A percentile compares a stretch with the other conserved stretches of the same genome.
Conservation (phyloP, 2,329 filamentous ascomycete genomes). For the Colletotrichum somersetense region DNA sequence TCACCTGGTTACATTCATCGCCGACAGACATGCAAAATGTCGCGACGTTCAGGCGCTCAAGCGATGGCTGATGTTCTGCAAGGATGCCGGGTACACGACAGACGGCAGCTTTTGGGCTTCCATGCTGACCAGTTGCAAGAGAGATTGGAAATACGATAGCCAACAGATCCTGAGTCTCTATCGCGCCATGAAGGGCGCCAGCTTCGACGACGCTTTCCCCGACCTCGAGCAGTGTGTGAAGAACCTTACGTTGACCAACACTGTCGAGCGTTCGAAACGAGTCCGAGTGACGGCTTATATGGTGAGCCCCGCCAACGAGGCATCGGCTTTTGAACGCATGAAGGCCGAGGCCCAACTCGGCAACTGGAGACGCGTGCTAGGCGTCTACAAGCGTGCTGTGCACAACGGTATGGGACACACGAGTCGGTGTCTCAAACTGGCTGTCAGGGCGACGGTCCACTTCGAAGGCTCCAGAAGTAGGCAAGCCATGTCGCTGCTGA, state of each 20-base stretch:
- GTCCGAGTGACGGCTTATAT: slow-evolving; percentile 39
- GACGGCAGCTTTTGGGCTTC: slow-evolving; percentile 55
- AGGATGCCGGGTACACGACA: slow-evolving; percentile 51
- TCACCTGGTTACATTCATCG: slow-evolving; percentile 57
- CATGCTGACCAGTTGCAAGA: slow-evolving; percentile 54
- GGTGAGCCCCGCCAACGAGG: slow-evolving; percentile 46
- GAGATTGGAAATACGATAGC: slow-evolving; percentile 55
- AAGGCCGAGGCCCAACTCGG: slow-evolving; percentile 52
- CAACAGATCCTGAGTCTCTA: slow-evolving; percentile 52
- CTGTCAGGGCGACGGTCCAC: slow-evolving; percentile 58
- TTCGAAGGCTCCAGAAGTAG: slow-evolving; percentile 47
- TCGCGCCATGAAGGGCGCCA: slow-evolving; percentile 46
- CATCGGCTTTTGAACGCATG: slow-evolving; percentile 56
- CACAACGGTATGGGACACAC: slow-evolving; percentile 53
- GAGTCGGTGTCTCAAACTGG: slow-evolving; percentile 60
- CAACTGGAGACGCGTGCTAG: slow-evolving; percentile 50
- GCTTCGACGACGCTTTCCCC: slow-evolving; percentile 44
- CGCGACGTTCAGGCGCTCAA: slow-evolving; percentile 55
- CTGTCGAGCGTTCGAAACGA: slow-evolving; percentile 39
- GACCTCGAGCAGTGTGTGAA: slow-evolving; percentile 35
- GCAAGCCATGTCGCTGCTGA: slow-evolving; percentile 56
- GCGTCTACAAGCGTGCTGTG: slow-evolving; percentile 55
- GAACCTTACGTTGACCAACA: background rate
- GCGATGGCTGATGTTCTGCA: slow-evolving; percentile 57
- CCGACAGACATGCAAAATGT: slow-evolving; percentile 56